These are phyloP conservation scores for Rhizoclosmatium sp. DNA, from an alignment of 192 early-diverging fungal genomes.

Conservation along the genomic window DNA sequence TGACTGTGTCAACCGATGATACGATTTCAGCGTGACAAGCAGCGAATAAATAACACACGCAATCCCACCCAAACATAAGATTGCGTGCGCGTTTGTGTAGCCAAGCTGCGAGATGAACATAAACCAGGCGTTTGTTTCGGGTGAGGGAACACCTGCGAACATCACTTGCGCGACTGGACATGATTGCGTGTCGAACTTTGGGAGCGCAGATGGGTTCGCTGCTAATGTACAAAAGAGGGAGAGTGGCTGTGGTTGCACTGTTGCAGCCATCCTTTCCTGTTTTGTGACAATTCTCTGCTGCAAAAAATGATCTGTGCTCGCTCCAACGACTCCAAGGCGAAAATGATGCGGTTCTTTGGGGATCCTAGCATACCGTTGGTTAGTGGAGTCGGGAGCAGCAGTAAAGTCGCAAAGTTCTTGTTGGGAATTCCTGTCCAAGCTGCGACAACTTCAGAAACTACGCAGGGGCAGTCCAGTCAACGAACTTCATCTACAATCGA, in stretches of 20 bases:
- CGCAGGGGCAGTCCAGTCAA: not conserved
- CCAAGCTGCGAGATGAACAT: slow-evolving; percentile 27
- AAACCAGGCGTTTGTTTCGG: slow-evolving; percentile 21
- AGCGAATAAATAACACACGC: not conserved
- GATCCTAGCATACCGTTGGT: slow-evolving; percentile 23
- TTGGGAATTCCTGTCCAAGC: not conserved
- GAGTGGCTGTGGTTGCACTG: not conserved
- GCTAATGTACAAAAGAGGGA: slow-evolving; percentile 23
- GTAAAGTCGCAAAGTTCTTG: slow-evolving; percentile 11
- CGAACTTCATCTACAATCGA: not conserved
- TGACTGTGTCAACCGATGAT: slow-evolving; percentile 9
- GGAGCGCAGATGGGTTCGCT: slow-evolving; percentile 2
- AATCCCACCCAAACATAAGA: slow-evolving; percentile 17
- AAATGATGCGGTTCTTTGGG: slow-evolving; percentile 39
- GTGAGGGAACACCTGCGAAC: not conserved
- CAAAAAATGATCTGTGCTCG: slow-evolving; percentile 34
- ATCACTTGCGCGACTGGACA: slow-evolving; percentile 13
- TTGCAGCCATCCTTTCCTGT: not conserved
- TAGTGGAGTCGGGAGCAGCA: slow-evolving; percentile 15
- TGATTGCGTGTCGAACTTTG: not conserved
- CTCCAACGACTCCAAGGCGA: slow-evolving; percentile 22
- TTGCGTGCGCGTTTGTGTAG: slow-evolving; percentile 32
- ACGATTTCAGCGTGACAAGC: not conserved
- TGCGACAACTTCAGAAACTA: not conserved
- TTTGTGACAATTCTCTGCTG: not conserved